A percentile compares a stretch with the other conserved stretches of the same genome.
phyloP scores from a whole-genome alignment of 176 grass and related monocot genomes.

The Cenchrus americanus region DNA sequence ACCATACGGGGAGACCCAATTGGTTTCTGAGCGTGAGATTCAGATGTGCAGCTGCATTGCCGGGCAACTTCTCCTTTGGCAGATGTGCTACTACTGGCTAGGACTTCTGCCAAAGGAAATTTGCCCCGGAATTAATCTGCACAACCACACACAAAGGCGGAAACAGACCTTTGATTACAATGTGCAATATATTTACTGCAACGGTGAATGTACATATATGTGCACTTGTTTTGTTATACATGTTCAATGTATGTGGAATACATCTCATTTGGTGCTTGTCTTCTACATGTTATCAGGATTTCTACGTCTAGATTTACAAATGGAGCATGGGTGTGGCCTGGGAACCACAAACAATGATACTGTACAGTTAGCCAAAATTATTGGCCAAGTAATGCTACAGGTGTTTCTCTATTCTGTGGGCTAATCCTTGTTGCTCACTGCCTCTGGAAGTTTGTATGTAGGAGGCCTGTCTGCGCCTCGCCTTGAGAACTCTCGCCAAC shows the following conservation, averaged over 20 bases:
- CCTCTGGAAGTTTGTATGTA: constrained; percentile 74
- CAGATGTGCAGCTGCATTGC: constrained; percentile 54
- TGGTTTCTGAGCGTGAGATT: not conserved
- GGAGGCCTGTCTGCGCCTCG: constrained; percentile 58
- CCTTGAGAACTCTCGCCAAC: constrained; percentile 93
- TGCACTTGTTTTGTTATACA: constrained; percentile 1
- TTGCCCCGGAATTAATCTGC: constrained; percentile 58
- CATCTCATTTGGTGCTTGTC: constrained; percentile 1
- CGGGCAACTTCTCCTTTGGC: constrained; percentile 54
- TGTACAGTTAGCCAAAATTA: constrained; percentile 31
- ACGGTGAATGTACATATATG: not conserved
- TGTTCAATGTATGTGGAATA: constrained; percentile 17
- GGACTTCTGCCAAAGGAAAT: constrained; percentile 53
- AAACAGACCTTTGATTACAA: not conserved
- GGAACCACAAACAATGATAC: not conserved
- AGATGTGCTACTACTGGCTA: not conserved
- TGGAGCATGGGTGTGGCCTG: not conserved
- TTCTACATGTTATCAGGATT: constrained; percentile 1
- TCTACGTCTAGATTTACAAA: constrained; percentile 18
- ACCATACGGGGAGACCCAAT: not conserved
- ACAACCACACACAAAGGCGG: not conserved
- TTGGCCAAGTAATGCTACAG: not conserved
- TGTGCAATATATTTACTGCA: not conserved
- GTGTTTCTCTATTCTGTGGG: not conserved
- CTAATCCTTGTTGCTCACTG: constrained; percentile 64